A percentile compares a stretch with the other conserved stretches of the same genome.
phyloP scores from a whole-genome alignment of 352 stramenopile species.

The Thraustochytrium sp. region DNA sequence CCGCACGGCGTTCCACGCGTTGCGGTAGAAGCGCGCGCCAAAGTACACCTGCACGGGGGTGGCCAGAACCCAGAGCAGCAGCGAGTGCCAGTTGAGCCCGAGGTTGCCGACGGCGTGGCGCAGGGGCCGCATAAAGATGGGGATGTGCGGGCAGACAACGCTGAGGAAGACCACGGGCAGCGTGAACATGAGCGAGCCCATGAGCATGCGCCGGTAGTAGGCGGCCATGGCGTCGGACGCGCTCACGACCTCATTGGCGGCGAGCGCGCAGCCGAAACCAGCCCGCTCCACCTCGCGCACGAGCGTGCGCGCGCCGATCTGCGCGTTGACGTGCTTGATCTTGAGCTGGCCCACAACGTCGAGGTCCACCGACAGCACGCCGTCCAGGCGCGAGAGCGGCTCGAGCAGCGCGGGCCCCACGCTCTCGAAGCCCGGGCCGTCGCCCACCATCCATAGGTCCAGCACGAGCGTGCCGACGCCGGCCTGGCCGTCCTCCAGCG shows the following conservation, averaged over 20 bases:
- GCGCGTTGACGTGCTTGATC: constrained; percentile 27
- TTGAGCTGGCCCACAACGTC: background rate
- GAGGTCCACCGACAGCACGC: constrained; percentile 1
- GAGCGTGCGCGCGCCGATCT: constrained; percentile 14
- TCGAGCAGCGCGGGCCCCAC: background rate
- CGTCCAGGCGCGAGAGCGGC: background rate
- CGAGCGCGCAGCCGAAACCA: constrained; percentile 17
- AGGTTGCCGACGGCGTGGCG: background rate
- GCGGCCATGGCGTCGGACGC: constrained; percentile 67
- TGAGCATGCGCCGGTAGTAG: constrained; percentile 71
- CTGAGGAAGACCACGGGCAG: constrained; percentile 86
- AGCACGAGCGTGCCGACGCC: background rate
- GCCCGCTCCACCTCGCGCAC: background rate
- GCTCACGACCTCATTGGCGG: constrained; percentile 53
- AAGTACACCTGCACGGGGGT: constrained; percentile 78
- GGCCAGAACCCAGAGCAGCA: constrained; percentile 59
- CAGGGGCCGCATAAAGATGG: background rate
- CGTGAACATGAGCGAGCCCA: constrained; percentile 80
- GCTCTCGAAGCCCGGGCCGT: background rate
- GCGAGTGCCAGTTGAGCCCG: constrained; percentile 49
- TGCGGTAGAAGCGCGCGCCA: constrained; percentile 69
- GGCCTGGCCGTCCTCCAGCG: background rate
- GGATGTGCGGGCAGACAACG: constrained; percentile 56
- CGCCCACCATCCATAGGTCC: background rate
- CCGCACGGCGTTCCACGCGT: constrained; percentile 74